Percentiles rank a stretch among this genome's conserved stretches.
Evolutionary conservation across 2,329 filamentous ascomycete genomes (phyloP).

Genomic region (Elsinoe fawcettii): DNA sequence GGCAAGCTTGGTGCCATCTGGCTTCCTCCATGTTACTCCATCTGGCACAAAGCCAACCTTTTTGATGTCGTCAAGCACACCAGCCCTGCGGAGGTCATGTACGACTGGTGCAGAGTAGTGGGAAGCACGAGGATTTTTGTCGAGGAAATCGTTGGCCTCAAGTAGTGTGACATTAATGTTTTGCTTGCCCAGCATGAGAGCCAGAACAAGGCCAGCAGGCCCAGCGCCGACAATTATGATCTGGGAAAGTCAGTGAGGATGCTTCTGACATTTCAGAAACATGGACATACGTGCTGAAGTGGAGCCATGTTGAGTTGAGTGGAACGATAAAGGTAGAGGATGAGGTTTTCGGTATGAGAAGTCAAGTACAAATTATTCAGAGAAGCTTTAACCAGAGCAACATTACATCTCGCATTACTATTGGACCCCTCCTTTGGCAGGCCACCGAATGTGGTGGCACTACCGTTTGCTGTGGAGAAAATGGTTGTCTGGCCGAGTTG

Average conservation of each 20-base stretch:
- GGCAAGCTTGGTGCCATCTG: slow-evolving; percentile 19
- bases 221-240: slow-evolving; percentile 26
- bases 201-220: slow-evolving; percentile 28
- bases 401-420: neutral
- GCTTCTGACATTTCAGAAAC: neutral
- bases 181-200: slow-evolving; percentile 46
- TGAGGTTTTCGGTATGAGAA: neutral
- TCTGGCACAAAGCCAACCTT: slow-evolving; percentile 18
- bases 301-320: neutral
- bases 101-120: slow-evolving; percentile 33
- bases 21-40: slow-evolving; percentile 20
- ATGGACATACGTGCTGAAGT: neutral
- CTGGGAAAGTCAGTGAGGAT: neutral
- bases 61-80: slow-evolving; percentile 28
- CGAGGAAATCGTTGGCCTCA: slow-evolving; percentile 48
- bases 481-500: neutral
- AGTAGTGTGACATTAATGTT: slow-evolving; percentile 48
- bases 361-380: neutral
- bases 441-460: neutral
- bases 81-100: slow-evolving; percentile 31
- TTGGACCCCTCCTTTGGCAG: neutral
- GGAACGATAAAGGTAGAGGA: neutral
- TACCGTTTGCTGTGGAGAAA: slow-evolving; percentile 7
- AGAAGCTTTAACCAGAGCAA: neutral
- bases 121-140: slow-evolving; percentile 54